These are phyloP conservation scores for Diutina siamensis DNA, from an alignment of 1,139 yeast species.

Conservation along the genomic window DNA sequence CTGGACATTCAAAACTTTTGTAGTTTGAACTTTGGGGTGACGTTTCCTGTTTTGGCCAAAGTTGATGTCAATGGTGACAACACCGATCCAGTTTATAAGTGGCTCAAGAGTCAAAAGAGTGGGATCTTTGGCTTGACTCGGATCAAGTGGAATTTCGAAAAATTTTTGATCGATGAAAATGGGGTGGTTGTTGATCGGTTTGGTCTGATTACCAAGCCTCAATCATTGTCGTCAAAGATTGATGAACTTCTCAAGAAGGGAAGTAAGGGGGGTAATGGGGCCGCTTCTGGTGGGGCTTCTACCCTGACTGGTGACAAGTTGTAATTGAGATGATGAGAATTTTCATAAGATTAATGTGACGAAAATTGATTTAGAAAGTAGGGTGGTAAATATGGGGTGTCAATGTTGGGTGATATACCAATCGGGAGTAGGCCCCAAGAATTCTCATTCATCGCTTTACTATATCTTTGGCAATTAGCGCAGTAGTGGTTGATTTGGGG, in stretches of 20 bases:
- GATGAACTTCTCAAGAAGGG: conserved; percentile 24
- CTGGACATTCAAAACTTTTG: conserved; percentile 40
- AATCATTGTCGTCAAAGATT: conserved; percentile 22
- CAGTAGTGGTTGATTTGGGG: too few relatives aligned
- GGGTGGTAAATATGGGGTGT: too few relatives aligned
- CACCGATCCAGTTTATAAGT: conserved; percentile 73
- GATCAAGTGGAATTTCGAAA: conserved; percentile 42
- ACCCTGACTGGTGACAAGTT: too few relatives aligned
- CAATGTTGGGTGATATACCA: too few relatives aligned
- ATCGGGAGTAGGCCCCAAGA: too few relatives aligned
- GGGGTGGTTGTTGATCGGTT: conserved; percentile 36
- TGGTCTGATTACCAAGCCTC: conserved; percentile 32
- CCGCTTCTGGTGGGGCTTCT: too few relatives aligned
- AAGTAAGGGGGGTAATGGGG: neutral
- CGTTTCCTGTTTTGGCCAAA: conserved; percentile 82
- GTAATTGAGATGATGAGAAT: too few relatives aligned
- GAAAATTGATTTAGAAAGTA: too few relatives aligned
- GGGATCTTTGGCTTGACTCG: conserved; percentile 34
- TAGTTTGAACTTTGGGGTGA: conserved; percentile 36
- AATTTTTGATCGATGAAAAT: conserved; percentile 32
- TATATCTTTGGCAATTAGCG: too few relatives aligned
- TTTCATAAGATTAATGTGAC: too few relatives aligned
- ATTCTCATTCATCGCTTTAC: too few relatives aligned
- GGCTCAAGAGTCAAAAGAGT: conserved; percentile 45
- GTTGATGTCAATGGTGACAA: conserved; percentile 79